These are phyloP conservation scores for Durotheca rogersii DNA, from an alignment of 495 filamentous ascomycete genomes.

Conservation along the genomic window DNA sequence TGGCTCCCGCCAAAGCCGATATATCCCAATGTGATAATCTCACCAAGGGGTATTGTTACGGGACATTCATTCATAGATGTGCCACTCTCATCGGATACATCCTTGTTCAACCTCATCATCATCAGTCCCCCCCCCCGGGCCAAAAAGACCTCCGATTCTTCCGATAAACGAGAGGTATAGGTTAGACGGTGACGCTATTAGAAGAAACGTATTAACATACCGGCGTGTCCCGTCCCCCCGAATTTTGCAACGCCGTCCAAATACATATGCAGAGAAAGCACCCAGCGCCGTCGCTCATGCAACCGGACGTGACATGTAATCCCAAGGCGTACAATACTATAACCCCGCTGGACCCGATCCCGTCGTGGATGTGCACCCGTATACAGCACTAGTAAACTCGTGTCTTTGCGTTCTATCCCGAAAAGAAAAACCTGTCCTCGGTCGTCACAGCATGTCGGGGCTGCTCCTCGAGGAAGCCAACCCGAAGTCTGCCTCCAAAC, in stretches of 20 bases:
- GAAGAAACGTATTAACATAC: background rate
- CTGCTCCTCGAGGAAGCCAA: slow-evolving; percentile 24
- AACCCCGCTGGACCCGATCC: too few relatives aligned
- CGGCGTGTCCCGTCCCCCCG: background rate
- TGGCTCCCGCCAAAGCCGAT: too few relatives aligned
- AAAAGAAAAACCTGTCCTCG: too few relatives aligned
- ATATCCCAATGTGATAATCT: too few relatives aligned
- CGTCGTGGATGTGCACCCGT: too few relatives aligned
- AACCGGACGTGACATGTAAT: slow-evolving; percentile 24
- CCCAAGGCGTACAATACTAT: slow-evolving; percentile 20
- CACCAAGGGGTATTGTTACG: too few relatives aligned
- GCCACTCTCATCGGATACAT: background rate
- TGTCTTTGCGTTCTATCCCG: too few relatives aligned
- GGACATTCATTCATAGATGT: background rate
- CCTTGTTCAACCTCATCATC: background rate
- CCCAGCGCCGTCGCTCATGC: slow-evolving; percentile 34
- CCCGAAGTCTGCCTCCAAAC: slow-evolving; percentile 23
- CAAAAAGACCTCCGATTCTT: too few relatives aligned
- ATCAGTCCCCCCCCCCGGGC: background rate
- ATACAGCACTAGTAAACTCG: too few relatives aligned
- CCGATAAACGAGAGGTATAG: slow-evolving; percentile 1
- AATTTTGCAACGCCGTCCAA: slow-evolving; percentile 5
- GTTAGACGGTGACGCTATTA: background rate
- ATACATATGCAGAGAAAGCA: slow-evolving; percentile 9
- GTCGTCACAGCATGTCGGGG: slow-evolving; percentile 9